Evolutionary conservation across 495 filamentous ascomycete genomes (phyloP), one percentile per base, ranked within the genome.

Genomic region (Hypoxylon fragiforme): DNA sequence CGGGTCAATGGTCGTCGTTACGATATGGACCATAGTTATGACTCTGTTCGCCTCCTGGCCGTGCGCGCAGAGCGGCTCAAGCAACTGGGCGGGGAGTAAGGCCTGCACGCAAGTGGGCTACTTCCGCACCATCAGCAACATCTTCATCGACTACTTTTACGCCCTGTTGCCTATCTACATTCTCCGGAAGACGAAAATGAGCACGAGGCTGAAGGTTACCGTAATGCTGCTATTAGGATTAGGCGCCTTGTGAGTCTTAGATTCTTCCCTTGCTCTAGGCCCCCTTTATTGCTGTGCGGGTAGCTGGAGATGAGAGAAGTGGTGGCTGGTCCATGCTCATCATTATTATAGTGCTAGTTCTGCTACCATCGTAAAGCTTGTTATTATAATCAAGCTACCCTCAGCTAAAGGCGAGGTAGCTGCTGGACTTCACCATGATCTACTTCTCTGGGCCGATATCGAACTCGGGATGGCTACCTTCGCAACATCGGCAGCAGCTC

Each of bases 91-190:
- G 3, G 57, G 64, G 26, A 64, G 54, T 32, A 45, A 44, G 15
- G 37, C 36, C n/a, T 67, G 64, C 26, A 59, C 50, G 9, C 24
- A 62, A 38, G 51, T 67, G 14, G 57, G 50, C 7, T 67, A 67
- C 39, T 62, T 67, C 46, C 64, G 64, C 9, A 67, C 64, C 7
- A 50, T 58, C 22, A 64, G 56, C 22, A 67, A 67, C 8, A 64
- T 67, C 42, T 59, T 67, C 44, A 67, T 67, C 50, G 61, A 67
- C 41, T 67, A 64, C 44, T 67, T 67, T 37, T 67, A 67, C 13
- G 64, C 64, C 3, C 26, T 67, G 1, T 24, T 67, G 1, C 64
- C 64, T 14, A 36, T 67, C 7, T 56, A 20, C 3, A 67, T 67
- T 7, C 64, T 67, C 19, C 40, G 54, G 26, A 50, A 52, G 0